Evolutionary conservation across 2,329 filamentous ascomycete genomes (phyloP), one percentile per base, ranked within the genome.

Genomic region (Microcyclospora pomicola): DNA sequence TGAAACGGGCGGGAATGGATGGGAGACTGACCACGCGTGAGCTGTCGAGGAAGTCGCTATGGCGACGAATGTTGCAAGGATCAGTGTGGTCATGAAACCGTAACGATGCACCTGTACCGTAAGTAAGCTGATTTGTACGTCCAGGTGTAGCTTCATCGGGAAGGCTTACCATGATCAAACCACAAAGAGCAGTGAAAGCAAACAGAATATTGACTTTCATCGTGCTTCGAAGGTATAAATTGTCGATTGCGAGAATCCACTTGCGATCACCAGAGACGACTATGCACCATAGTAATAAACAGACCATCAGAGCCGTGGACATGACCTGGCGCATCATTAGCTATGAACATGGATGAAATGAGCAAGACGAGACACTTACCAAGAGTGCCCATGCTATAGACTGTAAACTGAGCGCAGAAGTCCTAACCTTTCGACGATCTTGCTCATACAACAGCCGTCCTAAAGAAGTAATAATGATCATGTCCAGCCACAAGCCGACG

Each of bases 401-500:
- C 19, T 44, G 44, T 34, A 52, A 41, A 12, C 46, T 45, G 32
- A 44, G 40, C 9, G 35, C 30, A 10, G 42, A 27, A 15, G 36
- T 41, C 14, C 45, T 34, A n/a, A 39, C 16, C 7, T 37, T 42
- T 13, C 41, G 38, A 9, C 38, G 43, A n/a, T 48, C 45, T 14
- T 45, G 42, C n/a, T 40, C 31, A 29, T 42, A 36, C 9, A 48
- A 28, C 7, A 60, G 40, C 14, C 46, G 40, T 15, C 41, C 46
- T 15, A 57, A 30, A 19, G 49, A 55, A 27, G 64, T 53, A 12
- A 65, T 40, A 33, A 70, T 56, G 28, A 52, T 36, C 11, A 58
- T 52, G 44, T 73, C 68, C 14, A 70, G 41, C 6, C 60, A 24
- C 1, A 60, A 44, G 15, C 56, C 60, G 16, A 61, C 27, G 24